Conservation (phyloP, 2,329 filamentous ascomycete genomes). For the Verticillium alfalfae region DNA sequence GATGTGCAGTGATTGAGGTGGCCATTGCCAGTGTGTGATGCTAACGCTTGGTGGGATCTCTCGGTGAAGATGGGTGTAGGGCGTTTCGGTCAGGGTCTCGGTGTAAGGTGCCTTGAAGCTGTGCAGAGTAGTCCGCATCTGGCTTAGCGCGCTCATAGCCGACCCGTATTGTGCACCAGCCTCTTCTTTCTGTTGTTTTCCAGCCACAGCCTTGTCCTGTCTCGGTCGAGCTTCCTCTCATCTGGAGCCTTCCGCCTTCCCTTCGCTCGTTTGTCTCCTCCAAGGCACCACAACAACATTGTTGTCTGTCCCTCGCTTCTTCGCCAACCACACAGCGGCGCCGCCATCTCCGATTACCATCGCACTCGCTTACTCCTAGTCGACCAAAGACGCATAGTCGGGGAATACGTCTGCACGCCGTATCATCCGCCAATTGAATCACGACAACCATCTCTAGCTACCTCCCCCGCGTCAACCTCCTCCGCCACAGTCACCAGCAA, state of each 20-base stretch:
- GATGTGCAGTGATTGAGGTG: slow-evolving; percentile 13
- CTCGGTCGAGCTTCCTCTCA: not conserved
- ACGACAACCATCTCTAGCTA: not conserved
- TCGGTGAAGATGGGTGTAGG: not conserved
- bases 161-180: not conserved
- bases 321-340: not conserved
- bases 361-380: not conserved
- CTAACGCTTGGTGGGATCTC: not conserved
- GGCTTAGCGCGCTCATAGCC: not conserved
- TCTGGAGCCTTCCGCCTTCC: not conserved
- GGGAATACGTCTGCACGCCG: not conserved
- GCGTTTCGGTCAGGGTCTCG: not conserved
- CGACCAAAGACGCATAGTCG: not conserved
- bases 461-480: not conserved
- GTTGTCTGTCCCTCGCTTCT: not conserved
- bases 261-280: not conserved
- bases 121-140: not conserved
- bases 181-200: not conserved
- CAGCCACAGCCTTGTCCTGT: not conserved
- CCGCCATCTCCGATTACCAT: not conserved
- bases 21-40: slow-evolving; percentile 8
- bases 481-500: not conserved
- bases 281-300: not conserved
- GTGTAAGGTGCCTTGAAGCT: not conserved
- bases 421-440: not conserved